Conservation (phyloP, 495 filamentous ascomycete species). For the Pseudomonodictys pantanalensis region DNA sequence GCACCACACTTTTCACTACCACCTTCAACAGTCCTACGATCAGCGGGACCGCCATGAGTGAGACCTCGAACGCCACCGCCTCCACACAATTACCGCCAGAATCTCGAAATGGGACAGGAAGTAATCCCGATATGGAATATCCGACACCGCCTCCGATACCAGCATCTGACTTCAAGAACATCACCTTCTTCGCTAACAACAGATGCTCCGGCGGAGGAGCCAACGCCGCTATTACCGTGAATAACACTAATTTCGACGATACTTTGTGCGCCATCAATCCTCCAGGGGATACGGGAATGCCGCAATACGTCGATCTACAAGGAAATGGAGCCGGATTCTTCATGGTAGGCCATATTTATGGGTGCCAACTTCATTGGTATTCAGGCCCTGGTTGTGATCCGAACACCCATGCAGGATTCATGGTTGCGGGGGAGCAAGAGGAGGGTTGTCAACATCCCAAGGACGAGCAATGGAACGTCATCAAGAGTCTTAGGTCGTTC, state of each 20-base stretch:
- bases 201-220: background rate
- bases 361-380: background rate
- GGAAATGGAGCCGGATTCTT: background rate
- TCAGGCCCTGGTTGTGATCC: background rate
- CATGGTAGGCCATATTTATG: background rate
- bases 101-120: background rate
- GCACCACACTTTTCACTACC: no score
- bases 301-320: background rate
- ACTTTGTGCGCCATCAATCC: background rate
- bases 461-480: background rate
- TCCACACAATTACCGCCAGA: background rate
- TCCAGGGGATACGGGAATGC: background rate
- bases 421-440: background rate
- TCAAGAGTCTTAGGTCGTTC: background rate
- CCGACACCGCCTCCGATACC: background rate
- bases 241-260: background rate
- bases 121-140: background rate
- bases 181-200: background rate
- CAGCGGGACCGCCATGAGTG: background rate
- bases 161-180: background rate
- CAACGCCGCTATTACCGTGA: background rate
- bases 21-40: no score
- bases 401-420: background rate
- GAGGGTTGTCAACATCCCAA: background rate
- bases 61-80: background rate